Evolutionary conservation across 139 green algal species (phyloP).

Genomic region (Deuterostichococcus epilithicus): DNA sequence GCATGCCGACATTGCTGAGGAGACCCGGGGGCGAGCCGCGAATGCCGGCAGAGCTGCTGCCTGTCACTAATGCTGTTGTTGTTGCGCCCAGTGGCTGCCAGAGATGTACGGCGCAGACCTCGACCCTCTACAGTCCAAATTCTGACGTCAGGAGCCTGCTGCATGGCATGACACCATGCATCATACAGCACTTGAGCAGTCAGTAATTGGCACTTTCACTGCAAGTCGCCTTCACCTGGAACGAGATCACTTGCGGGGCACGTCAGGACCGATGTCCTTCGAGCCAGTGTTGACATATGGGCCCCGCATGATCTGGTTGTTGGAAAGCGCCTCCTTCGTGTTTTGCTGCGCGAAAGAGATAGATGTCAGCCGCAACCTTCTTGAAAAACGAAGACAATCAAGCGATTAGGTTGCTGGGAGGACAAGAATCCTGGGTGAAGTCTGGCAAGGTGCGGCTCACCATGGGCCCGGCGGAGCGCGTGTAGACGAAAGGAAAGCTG

Average conservation of each 20-base stretch:
- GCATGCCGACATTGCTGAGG: too few relatives aligned
- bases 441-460: background rate
- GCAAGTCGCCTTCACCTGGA: too few relatives aligned
- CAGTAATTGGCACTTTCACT: too few relatives aligned
- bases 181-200: background rate
- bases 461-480: background rate
- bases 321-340: constrained; percentile 25
- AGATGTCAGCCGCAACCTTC: background rate
- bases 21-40: too few relatives aligned
- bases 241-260: background rate
- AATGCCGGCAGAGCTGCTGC: too few relatives aligned
- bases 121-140: background rate
- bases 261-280: constrained; percentile 55
- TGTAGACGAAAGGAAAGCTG: background rate
- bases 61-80: too few relatives aligned
- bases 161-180: background rate
- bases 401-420: too few relatives aligned
- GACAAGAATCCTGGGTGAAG: too few relatives aligned
- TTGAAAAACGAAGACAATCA: too few relatives aligned
- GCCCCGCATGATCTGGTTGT: constrained; percentile 44
- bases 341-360: constrained; percentile 25
- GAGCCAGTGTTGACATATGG: constrained; percentile 64
- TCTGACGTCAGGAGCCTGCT: background rate
- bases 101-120: background rate
- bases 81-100: too few relatives aligned